Evolutionary conservation across 116 monocot species (phyloP).

Genomic region (Iris pallida): DNA sequence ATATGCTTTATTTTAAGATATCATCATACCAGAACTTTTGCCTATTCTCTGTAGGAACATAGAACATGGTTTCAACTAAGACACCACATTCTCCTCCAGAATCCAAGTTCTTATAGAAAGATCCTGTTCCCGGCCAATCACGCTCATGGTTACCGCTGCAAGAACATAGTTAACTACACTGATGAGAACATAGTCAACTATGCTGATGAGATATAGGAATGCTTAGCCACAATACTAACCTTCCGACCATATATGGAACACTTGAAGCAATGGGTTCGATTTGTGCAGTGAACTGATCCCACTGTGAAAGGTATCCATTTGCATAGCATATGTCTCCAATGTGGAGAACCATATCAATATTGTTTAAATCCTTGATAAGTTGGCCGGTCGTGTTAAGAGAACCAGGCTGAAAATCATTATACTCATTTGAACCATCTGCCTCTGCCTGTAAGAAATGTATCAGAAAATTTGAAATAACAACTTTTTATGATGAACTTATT

Average conservation of each 20-base stretch:
- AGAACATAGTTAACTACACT: no score
- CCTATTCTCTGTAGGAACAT: conserved; percentile 83
- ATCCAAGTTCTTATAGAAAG: conserved; percentile 80
- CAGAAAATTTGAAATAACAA: neutral
- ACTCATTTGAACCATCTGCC: conserved; percentile 84
- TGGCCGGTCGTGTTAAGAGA: conserved; percentile 79
- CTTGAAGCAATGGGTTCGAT: conserved; percentile 78
- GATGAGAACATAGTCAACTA: neutral
- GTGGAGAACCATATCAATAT: conserved; percentile 82
- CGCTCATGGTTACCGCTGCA: conserved; percentile 96
- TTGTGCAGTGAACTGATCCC: conserved; percentile 95
- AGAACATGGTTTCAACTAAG: conserved; percentile 72
- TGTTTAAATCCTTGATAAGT: conserved; percentile 59
- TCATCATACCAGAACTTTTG: conserved; percentile 82
- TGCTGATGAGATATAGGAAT: no score
- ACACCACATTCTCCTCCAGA: conserved; percentile 99
- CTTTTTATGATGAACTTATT: neutral
- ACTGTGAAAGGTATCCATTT: conserved; percentile 91
- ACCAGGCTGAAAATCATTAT: conserved; percentile 57
- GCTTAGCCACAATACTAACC: conserved; percentile 38
- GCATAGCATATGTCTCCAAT: conserved; percentile 87
- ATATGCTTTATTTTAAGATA: no score
- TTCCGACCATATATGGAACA: conserved; percentile 91
- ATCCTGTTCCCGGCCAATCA: conserved; percentile 92
- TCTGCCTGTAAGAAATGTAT: conserved; percentile 55